Base-by-base conservation (phyloP, 768 basidiomycete species). In the Boletus pseudopeckii region DNA sequence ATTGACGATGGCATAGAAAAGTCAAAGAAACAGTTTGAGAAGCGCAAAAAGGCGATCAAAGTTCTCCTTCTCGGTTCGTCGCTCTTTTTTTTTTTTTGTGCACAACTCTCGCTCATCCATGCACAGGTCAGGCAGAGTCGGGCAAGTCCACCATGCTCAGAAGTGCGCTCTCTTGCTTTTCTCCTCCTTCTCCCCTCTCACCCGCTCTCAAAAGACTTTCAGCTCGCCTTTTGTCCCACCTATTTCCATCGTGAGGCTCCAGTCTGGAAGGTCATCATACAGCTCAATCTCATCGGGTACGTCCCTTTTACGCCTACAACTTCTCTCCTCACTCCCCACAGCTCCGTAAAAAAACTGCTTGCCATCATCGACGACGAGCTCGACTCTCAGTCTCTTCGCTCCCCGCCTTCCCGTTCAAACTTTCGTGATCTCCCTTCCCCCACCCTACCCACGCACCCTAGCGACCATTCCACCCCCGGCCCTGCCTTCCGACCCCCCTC, bases 241-340 rank as follows among this genome's bases (percentile, higher is more conserved):
- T 77, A 81, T 51, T 87, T 88, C 52, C 77, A 79, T 41, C 74
- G 62, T 42, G 85, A 89, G 54, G 73, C 80, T 17, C 61, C 73
- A 0, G 75, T 81, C 7, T 89, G 86, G 86, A 80, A 76, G 55
- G 75, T 78, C 13, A 77, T 88, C 49, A 77, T 89, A 8, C 83
- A 88, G 57, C 79, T 88, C 40, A 88, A 88, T 61, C 70, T 88
- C 56, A 85, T 88, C 54, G 71, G 79, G 85, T 84, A 46, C 14
- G 72, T 62, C 18, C 1, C 4, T 13, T 37, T 3, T 10, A 20
- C 10, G 3, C 5, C 5, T 15, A 2, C 15, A n/a, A n/a, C n/a
- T n/a, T n/a, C 28, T 47, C 3, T 10, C 22, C 47, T 48, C 40
- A 61, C 30, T 22, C 28, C 8, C 45, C 18, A 15, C 54, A 85